Evolutionary conservation across 768 basidiomycete genomes (phyloP), one percentile per base, ranked within the genome.

Genomic region (Tricholoma bakamatsutake): DNA sequence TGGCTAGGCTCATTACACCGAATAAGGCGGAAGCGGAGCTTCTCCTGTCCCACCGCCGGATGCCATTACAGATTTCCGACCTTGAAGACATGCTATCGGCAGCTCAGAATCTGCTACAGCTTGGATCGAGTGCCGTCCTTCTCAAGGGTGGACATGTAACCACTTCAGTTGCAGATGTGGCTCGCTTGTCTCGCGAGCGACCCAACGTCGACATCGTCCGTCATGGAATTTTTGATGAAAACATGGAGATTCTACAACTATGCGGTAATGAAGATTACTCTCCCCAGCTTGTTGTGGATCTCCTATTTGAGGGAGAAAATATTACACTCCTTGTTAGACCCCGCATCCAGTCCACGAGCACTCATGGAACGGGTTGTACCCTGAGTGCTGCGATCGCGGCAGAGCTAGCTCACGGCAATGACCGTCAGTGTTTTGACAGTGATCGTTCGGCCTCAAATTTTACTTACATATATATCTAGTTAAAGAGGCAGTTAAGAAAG

Each of bases 311-410:
- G 35, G 58, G 61, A 17, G 61, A 45, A 66, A 60, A 61, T 4
- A 69, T 70, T 31, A 80, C 80, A 1, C 51, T 90, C 15, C 87
- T 84, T 57, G 74, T 81, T 17, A 77, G 82, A 6, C 84, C 87
- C 1, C 73, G 80, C 12, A 71, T 92, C 18, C 73, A 85, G 12
- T 83, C 88, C 5, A 78, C 70, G 33, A 90, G 77, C 60, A 97
- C 93, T 0, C 94, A 96, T 65, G 94, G 94, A 1, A 97, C 94
- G 0, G 94, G 93, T 1, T 97, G 93, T 67, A 97, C 94, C 0
- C 74, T 97, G n/a, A 87, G 85, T 46, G 85, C 93, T 0, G 90
- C 92, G 0, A 78, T 96, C 15, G 85, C 86, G 2, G 84, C 83
- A 53, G 76, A 76, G 5, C 72, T 94, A 13, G 87, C 81, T 2